Base-by-base conservation (phyloP, 1,284 basidiomycete species). In the Ganoderma multipileum region DNA sequence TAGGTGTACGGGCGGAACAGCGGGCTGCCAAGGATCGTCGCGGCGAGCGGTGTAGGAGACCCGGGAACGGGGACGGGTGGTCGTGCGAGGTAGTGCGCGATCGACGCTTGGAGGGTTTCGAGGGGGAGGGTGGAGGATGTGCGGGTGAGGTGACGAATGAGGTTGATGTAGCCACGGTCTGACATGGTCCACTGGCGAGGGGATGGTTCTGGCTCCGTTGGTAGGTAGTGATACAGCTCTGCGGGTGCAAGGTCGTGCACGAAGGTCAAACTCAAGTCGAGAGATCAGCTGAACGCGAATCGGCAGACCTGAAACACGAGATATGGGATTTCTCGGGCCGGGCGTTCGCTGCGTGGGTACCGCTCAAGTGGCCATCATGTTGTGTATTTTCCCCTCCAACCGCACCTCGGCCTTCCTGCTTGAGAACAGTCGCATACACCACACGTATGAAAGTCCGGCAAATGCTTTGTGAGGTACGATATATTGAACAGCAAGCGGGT, bases 21-120 rank as follows among this genome's bases (percentile, higher is more conserved):
- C 1, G 89, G 85, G 54, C 89, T 90, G 47, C 87, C 86, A 67
- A 93, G 84, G 42, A 88, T 83, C 9, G 87, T 84, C n/a, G 89
- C 91, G 0, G 89, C 84, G 20, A 94, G 83, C 0, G 90, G 86
- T 0, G 91, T 91, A 3, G 91, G 88, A 0, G 85, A 81, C 5
- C 85, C 87, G 20, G 81, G 75, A 39, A 85, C 80, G 2, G 71
- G 71, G 3, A 54, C 11, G 7, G 71, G 68, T 2, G 71, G 67
- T 23, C 82, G 81, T 0, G 89, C 84, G 54, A 94, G 85, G 71
- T 91, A 89, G 71, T 92, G 87, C 2, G 89, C 83, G 62, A 93
- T 80, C 39, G 90, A 86, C 7, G 83, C 84, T 73, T 90, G 87
- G 36, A 92, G 80, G 0, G 87, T 86, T 38, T 80, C 73, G 20